These are phyloP conservation scores for Thuidium tamariscinum DNA, from an alignment of 225 moss, liverwort and hornwort species.

Conservation along the genomic window DNA sequence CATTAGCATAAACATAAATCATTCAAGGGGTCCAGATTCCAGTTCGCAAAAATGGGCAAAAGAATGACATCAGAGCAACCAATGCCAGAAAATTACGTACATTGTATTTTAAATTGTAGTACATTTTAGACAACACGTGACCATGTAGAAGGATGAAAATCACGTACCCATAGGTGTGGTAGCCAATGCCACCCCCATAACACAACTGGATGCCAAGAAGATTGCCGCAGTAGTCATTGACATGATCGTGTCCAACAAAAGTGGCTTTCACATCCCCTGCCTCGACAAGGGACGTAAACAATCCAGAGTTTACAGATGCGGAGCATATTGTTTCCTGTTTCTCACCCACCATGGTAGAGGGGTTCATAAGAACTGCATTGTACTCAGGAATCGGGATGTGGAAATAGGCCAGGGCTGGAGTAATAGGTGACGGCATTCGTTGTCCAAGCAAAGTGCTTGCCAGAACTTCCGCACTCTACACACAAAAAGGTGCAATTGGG, in stretches of 20 bases:
- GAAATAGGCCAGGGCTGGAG: slow-evolving; percentile 85
- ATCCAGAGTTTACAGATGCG: slow-evolving; percentile 81
- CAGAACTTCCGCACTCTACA: slow-evolving; percentile 26
- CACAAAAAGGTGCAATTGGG: not conserved
- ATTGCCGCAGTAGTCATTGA: slow-evolving; percentile 89
- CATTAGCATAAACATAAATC: not conserved
- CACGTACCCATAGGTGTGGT: slow-evolving; percentile 77
- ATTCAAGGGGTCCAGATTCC: not conserved
- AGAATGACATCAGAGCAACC: not conserved
- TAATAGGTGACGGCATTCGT: slow-evolving; percentile 7
- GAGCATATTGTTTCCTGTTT: slow-evolving; percentile 76
- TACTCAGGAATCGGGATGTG: slow-evolving; percentile 96
- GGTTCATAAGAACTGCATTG: slow-evolving; percentile 51
- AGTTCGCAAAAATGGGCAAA: not conserved
- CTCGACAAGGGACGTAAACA: slow-evolving; percentile 74
- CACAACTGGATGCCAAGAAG: slow-evolving; percentile 82
- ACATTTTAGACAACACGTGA: not conserved
- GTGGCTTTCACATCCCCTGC: slow-evolving; percentile 84
- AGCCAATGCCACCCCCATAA: slow-evolving; percentile 91
- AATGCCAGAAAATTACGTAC: not conserved
- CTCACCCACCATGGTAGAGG: slow-evolving; percentile 51
- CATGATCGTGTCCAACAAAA: slow-evolving; percentile 93
- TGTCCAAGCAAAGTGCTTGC: slow-evolving; percentile 9
- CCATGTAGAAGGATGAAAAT: not conserved
- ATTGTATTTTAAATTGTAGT: not conserved